Percentiles rank a stretch among this genome's conserved stretches.
These are phyloP conservation scores for Malus hybrid DNA, from an alignment of 331 rosid species.

Conservation along the genomic window DNA sequence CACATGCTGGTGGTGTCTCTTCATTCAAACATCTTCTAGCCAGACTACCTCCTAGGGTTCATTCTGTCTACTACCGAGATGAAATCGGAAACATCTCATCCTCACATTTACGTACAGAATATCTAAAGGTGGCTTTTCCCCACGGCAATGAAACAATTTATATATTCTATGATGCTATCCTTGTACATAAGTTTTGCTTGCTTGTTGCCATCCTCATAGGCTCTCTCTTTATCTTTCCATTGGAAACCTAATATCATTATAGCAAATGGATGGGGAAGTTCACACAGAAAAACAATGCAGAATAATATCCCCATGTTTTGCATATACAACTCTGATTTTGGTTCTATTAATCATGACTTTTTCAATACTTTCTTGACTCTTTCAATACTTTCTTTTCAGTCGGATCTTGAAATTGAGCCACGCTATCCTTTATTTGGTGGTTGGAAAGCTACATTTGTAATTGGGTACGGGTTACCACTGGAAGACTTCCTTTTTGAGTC, in stretches of 20 bases:
- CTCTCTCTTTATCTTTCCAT: background rate
- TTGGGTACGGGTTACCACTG: conserved; percentile 89
- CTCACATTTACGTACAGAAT: conserved; percentile 76
- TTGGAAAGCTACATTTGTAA: conserved; percentile 87
- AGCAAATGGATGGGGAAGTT: background rate
- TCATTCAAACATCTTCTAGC: conserved; percentile 79
- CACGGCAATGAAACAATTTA: background rate
- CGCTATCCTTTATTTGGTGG: conserved; percentile 98
- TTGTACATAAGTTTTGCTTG: background rate
- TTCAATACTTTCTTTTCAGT: conserved; percentile 42
- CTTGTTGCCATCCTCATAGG: background rate
- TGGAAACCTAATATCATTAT: background rate
- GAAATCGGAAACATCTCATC: conserved; percentile 90
- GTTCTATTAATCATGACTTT: background rate
- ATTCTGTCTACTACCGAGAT: conserved; percentile 92
- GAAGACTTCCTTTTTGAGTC: conserved; percentile 94
- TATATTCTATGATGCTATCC: background rate
- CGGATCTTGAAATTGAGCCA: conserved; percentile 96
- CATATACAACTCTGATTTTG: background rate
- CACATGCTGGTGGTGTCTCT: conserved; percentile 55
- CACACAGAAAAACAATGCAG: background rate
- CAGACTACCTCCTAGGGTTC: conserved; percentile 85
- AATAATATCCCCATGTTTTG: background rate
- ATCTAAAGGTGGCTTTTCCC: conserved; percentile 39
- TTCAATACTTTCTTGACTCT: conserved; percentile 1